A percentile compares a stretch with the other conserved stretches of the same genome.
Evolutionary conservation across 352 stramenopile species (phyloP).

Genomic region (Pythium oligandrum): DNA sequence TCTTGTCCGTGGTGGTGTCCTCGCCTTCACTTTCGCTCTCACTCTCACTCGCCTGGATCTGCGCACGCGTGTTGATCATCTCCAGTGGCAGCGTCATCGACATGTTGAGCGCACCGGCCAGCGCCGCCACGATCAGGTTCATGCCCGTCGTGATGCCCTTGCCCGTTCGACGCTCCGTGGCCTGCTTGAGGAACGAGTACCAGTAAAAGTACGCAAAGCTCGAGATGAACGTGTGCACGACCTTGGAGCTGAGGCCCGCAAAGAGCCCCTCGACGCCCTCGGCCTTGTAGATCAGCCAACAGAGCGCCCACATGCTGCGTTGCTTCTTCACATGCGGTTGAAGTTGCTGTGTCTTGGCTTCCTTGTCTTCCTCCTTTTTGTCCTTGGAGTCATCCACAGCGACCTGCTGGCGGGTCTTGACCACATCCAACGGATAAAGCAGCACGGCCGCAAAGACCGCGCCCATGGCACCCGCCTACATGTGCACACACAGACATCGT

Average conservation of each 20-base stretch:
- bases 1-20: slow-evolving; percentile 24
- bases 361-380: too few species aligned
- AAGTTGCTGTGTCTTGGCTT: too few species aligned
- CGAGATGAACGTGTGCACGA: slow-evolving; percentile 66
- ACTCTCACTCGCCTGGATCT: slow-evolving; percentile 27
- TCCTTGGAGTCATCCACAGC: slow-evolving; percentile 22
- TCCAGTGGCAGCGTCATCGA: slow-evolving; percentile 83
- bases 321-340: neutral
- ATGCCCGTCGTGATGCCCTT: slow-evolving; percentile 51
- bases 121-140: slow-evolving; percentile 72
- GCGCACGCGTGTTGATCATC: slow-evolving; percentile 84
- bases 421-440: slow-evolving; percentile 72
- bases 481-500: slow-evolving; percentile 1
- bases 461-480: slow-evolving; percentile 67
- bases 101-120: slow-evolving; percentile 84
- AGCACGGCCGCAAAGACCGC: slow-evolving; percentile 68
- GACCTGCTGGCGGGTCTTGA: slow-evolving; percentile 68
- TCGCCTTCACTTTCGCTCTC: slow-evolving; percentile 22
- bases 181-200: slow-evolving; percentile 76
- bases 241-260: slow-evolving; percentile 66
- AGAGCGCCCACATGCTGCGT: slow-evolving; percentile 46
- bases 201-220: slow-evolving; percentile 87
- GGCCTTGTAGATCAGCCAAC: slow-evolving; percentile 61
- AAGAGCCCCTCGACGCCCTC: slow-evolving; percentile 65
- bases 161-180: slow-evolving; percentile 41